These are phyloP conservation scores for Quercus lobata DNA, from an alignment of 331 rosid genomes.

Conservation along the genomic window DNA sequence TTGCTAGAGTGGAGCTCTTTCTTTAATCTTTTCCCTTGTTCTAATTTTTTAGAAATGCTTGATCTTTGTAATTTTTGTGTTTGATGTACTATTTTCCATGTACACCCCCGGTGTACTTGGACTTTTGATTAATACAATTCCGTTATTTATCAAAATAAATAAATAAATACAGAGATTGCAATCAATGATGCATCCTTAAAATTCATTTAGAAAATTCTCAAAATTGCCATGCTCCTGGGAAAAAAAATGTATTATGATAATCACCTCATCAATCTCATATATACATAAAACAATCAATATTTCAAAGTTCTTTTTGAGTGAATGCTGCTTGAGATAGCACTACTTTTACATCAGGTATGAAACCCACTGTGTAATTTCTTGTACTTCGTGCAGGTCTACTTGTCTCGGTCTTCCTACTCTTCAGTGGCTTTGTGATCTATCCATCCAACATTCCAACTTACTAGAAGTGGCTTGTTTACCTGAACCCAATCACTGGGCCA, in stretches of 20 bases:
- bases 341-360: background rate
- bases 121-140: too few relatives aligned
- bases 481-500: constrained; percentile 2
- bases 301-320: background rate
- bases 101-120: too few relatives aligned
- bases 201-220: background rate
- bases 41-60: too few relatives aligned
- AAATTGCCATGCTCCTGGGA: background rate
- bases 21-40: too few relatives aligned
- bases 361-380: background rate
- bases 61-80: too few relatives aligned
- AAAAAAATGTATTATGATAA: background rate
- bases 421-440: constrained; percentile 7
- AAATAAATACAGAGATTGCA: too few relatives aligned
- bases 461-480: background rate
- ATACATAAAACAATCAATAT: background rate
- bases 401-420: background rate
- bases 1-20: too few relatives aligned
- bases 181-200: background rate
- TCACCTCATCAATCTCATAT: background rate
- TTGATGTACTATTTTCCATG: too few relatives aligned
- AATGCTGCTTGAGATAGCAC: background rate
- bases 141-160: too few relatives aligned
- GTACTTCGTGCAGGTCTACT: background rate
- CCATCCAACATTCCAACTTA: constrained; percentile 12